Percentiles rank a stretch among this genome's conserved stretches.
phyloP scores from a whole-genome alignment of 208 protist genomes.

The Acanthamoeba castellanii region DNA sequence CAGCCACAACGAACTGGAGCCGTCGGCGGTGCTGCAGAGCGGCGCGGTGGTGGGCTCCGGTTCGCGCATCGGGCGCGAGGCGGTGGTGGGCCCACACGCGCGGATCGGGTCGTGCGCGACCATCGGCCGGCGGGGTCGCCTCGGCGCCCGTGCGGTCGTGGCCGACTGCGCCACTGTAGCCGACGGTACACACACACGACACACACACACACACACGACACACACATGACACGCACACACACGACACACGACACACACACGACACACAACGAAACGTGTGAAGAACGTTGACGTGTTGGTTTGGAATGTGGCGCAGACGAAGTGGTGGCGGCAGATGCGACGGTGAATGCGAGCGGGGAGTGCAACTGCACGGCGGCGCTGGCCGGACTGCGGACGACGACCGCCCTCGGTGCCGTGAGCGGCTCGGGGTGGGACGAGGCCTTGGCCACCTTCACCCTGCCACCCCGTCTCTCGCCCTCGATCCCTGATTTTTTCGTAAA shows the following conservation, averaged over 20 bases:
- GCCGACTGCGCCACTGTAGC: background rate
- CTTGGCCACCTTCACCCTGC: background rate
- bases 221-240: too few relatives aligned
- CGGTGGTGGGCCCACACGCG: background rate
- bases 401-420: background rate
- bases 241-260: too few relatives aligned
- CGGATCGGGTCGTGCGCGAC: background rate
- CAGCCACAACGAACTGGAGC: background rate
- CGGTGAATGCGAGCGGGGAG: background rate
- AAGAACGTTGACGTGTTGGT: too few relatives aligned
- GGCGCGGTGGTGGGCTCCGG: background rate
- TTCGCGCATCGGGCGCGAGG: background rate
- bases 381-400: background rate
- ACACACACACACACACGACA: background rate
- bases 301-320: too few relatives aligned
- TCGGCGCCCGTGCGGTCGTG: background rate
- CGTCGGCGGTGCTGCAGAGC: background rate
- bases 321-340: background rate
- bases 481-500: too few relatives aligned
- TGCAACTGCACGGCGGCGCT: background rate
- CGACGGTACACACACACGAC: background rate
- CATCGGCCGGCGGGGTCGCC: background rate
- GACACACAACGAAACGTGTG: too few relatives aligned
- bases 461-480: too few relatives aligned
- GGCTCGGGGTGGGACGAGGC: background rate